A percentile compares a stretch with the other conserved stretches of the same genome.
Conservation (phyloP, 1,284 basidiomycete species). For the Cryptococcus sp. region DNA sequence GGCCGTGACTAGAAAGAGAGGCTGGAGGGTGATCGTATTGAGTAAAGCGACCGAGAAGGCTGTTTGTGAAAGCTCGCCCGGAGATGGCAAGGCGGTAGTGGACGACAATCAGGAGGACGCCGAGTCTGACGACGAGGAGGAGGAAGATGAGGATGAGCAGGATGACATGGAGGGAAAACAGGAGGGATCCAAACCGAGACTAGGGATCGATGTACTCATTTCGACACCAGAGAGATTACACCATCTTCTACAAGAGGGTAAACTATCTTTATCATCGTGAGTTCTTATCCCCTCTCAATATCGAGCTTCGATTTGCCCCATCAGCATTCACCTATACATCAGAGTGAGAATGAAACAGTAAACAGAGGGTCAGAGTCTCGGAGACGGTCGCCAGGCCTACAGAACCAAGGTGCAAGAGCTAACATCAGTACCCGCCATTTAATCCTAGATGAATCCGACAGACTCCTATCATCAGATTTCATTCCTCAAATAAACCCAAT, state of each 20-base stretch:
- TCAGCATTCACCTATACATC: too few relatives aligned
- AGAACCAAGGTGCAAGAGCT: not conserved
- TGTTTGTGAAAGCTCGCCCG: slow-evolving; percentile 40
- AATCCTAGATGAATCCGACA: slow-evolving; percentile 85
- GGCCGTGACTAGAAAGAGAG: slow-evolving; percentile 62
- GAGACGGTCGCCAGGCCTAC: too few relatives aligned
- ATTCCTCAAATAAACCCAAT: slow-evolving; percentile 84
- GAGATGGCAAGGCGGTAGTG: slow-evolving; percentile 3
- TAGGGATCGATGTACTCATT: slow-evolving; percentile 46
- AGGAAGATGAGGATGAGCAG: slow-evolving; percentile 13
- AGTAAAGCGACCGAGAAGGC: slow-evolving; percentile 65
- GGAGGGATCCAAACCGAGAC: slow-evolving; percentile 15
- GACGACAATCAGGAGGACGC: slow-evolving; percentile 6
- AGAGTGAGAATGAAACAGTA: too few relatives aligned
- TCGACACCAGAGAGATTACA: slow-evolving; percentile 48
- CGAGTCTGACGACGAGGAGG: slow-evolving; percentile 12
- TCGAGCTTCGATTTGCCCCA: not conserved
- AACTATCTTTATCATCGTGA: slow-evolving; percentile 68
- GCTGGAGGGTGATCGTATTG: slow-evolving; percentile 77
- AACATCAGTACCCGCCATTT: slow-evolving; percentile 67
- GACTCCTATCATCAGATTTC: slow-evolving; percentile 85
- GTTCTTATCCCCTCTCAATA: slow-evolving; percentile 23
- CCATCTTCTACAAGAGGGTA: slow-evolving; percentile 61
- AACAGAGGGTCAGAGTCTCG: too few relatives aligned
- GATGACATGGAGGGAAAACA: slow-evolving; percentile 15